Percentiles rank a stretch among this genome's conserved stretches.
These are phyloP conservation scores for Xerocomus spinulosus DNA, from an alignment of 768 basidiomycete species.

Conservation along the genomic window DNA sequence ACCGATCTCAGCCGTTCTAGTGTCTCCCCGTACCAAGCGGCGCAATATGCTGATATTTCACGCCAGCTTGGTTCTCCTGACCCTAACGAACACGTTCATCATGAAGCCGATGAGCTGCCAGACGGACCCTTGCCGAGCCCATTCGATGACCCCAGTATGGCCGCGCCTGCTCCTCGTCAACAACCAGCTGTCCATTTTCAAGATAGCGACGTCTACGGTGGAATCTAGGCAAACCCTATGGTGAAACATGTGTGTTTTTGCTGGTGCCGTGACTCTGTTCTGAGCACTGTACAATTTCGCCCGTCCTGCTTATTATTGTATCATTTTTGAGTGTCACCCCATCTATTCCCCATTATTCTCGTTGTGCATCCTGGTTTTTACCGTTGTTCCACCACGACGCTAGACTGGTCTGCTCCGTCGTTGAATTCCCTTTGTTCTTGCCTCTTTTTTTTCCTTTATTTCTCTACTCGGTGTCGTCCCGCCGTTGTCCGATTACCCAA, in stretches of 20 bases:
- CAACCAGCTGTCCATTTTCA: conserved; percentile 52
- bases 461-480: conserved; percentile 1
- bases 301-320: conserved; percentile 21
- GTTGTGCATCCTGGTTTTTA: conserved; percentile 21
- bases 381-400: conserved; percentile 21
- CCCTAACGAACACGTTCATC: conserved; percentile 19
- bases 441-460: neutral
- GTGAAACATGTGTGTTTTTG: conserved; percentile 4
- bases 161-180: conserved; percentile 21
- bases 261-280: conserved; percentile 8
- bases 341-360: neutral
- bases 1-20: conserved; percentile 64
- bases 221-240: conserved; percentile 40
- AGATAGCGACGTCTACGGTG: conserved; percentile 65
- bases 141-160: conserved; percentile 21
- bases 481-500: conserved; percentile 11
- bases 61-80: conserved; percentile 41
- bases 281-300: conserved; percentile 17
- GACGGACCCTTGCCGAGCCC: conserved; percentile 25
- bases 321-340: conserved; percentile 13
- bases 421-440: conserved; percentile 2
- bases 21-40: conserved; percentile 70
- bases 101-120: conserved; percentile 13
- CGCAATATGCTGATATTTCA: conserved; percentile 70
- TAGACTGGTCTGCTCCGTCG: conserved; percentile 27